Evolutionary conservation across 2,329 filamentous ascomycete species (phyloP), one percentile per base, ranked within the genome.

Genomic region (Cadophora gregata): DNA sequence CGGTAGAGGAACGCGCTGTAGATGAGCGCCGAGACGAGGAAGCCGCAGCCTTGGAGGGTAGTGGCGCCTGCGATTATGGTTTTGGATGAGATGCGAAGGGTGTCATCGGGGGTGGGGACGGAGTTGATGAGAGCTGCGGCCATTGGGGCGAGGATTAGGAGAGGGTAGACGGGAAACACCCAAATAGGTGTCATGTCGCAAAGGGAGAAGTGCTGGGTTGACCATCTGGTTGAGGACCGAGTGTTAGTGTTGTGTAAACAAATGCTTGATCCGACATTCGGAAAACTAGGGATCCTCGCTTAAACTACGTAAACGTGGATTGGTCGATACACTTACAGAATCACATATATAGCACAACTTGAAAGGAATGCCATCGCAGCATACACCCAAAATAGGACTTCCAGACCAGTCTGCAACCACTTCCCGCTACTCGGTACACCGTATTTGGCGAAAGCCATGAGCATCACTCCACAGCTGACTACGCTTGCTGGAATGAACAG

Each of bases 1-100:
- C 58, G n/a, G 58, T 60, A 60, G 36, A 60, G 58, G 38, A 42
- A 60, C 36, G 58, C 58, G 58, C 58, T 60, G 36, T 60, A 60
- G 58, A 60, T 60, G n/a, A 60, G 31, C 1, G 25, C 58, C 1
- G 58, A 60, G 58, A 60, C 38, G 25, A 60, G 58, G 24, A 47
- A 42, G n/a, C 58, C 58, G 31, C 21, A 45, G 36, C 58, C 58
- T 60, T 60, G 58, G 21, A 60, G 58, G 36, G 29, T 38, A 36
- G 47, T 33, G 21, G 58, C 58, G n/a, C 58, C 58, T 33, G n/a
- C 58, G 21, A 60, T 33, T 36, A 60, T 60, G 31, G 58, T 60
- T 47, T 60, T 33, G n/a, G 58, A 60, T 24, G 58, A 60, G n/a
- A 60, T 33, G 3, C 58, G 58, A 3, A 60, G 31, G n/a, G 58